Evolutionary conservation across 1,284 basidiomycete genomes (phyloP).

Genomic region (Fomitopsis palustris): DNA sequence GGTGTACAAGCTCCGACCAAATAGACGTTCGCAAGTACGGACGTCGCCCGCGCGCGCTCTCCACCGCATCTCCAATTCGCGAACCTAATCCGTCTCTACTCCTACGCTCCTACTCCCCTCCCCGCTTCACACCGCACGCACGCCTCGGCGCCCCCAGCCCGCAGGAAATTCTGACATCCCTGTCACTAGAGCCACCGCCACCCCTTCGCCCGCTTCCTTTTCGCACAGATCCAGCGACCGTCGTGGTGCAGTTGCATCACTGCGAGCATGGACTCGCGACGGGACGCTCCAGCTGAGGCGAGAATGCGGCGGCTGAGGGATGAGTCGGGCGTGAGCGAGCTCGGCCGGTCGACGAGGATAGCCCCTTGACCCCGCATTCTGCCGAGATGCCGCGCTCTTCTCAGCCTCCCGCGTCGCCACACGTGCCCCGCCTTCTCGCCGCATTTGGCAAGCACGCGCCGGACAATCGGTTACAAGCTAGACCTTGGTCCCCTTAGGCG

Average conservation of each 20-base stretch:
- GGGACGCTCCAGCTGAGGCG: background rate
- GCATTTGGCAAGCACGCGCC: background rate
- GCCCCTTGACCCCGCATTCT: background rate
- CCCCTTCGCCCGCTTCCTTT: background rate
- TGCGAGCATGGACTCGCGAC: background rate
- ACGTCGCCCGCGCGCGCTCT: background rate
- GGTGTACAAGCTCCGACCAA: conserved; percentile 11
- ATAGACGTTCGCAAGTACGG: background rate
- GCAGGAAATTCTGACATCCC: background rate
- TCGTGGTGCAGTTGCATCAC: background rate
- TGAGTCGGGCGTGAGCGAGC: background rate
- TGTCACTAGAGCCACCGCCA: background rate
- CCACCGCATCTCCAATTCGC: conserved; percentile 1
- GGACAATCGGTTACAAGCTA: background rate
- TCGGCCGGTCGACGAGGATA: background rate
- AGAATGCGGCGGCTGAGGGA: background rate
- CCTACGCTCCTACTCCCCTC: background rate
- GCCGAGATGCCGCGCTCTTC: background rate
- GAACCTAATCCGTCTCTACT: background rate
- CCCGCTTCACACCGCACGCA: background rate
- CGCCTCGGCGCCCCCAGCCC: background rate
- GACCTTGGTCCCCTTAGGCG: background rate
- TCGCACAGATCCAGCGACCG: background rate
- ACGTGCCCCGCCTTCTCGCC: background rate
- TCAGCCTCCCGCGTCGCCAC: background rate